Base-by-base conservation (phyloP, 2,329 filamentous ascomycete genomes). In the Raffaelea ambrosiae region DNA sequence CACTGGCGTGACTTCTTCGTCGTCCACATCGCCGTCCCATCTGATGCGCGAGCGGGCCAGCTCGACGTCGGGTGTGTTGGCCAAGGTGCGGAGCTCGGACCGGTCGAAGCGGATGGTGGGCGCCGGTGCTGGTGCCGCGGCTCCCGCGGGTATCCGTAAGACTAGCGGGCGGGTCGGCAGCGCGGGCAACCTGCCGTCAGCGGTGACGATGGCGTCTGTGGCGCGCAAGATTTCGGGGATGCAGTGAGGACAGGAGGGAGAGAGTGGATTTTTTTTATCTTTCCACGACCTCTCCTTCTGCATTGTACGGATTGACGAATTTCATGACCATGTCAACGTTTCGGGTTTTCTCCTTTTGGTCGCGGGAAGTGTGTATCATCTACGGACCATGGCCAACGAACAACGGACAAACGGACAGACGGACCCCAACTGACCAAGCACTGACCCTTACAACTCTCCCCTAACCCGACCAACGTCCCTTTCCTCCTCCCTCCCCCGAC, bases 141-240 rank as follows among this genome's bases (percentile, higher is more conserved):
- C 74, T 48, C 66, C 69, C 26, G 66, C 65, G 8, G 79, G 71
- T 41, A 72, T 83, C 41, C 75, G 81, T 52, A 85, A 85, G 70
- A 81, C 77, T 4, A 84, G 80, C 56, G 81, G 81, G 35, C 73
- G 81, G 39, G 68, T 84, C 14, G 81, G 79, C 44, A 84, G 79
- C 60, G 68, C 77, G 49, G 74, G 68, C 55, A 63, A 59, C 45
- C 48, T 50, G 38, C 38, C 43, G 3, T 53, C 60, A 11, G 61
- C 66, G 31, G 64, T 63, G 19, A 67, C 68, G n/a, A 66, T 65
- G 46, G 66, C 63, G 38, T 66, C 66, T 50, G 61, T 65, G 22
- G 66, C 73, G 7, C 66, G 77, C 51, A 81, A 80, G 65, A 71
- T 79, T 48, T 78, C 74, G 44, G 73, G 66, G 46, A 46, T 58